Evolutionary conservation across 1,139 yeast genomes (phyloP).

Genomic region (Entelexis sorbosivorans): DNA sequence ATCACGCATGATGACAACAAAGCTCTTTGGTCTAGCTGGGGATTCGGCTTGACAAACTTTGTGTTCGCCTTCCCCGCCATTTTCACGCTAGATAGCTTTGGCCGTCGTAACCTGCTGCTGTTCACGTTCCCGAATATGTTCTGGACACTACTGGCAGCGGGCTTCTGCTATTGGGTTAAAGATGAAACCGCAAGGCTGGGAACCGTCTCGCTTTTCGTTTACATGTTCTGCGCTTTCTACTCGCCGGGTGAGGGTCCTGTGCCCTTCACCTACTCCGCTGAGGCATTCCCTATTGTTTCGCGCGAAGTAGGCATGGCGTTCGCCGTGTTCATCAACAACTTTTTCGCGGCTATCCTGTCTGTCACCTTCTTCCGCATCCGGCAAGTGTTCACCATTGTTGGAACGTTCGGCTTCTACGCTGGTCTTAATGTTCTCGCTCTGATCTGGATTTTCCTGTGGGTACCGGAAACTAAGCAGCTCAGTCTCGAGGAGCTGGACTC

Average conservation of each 20-base stretch:
- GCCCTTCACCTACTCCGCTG: conserved; percentile 84
- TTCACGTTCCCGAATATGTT: conserved; percentile 63
- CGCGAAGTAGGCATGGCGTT: conserved; percentile 78
- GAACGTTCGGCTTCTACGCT: conserved; percentile 82
- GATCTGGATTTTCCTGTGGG: conserved; percentile 34
- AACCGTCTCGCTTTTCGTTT: conserved; percentile 53
- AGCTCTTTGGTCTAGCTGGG: conserved; percentile 69
- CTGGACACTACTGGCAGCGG: conserved; percentile 54
- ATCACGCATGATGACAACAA: conserved; percentile 50
- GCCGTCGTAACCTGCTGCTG: conserved; percentile 59
- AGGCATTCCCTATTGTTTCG: conserved; percentile 70
- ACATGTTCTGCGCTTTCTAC: conserved; percentile 58
- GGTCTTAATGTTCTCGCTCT: conserved; percentile 73
- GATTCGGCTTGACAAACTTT: conserved; percentile 72
- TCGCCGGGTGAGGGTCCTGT: conserved; percentile 85
- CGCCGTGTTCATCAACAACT: conserved; percentile 82
- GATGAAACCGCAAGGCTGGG: conserved; percentile 8
- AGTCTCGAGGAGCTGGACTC: conserved; percentile 41
- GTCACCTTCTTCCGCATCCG: conserved; percentile 70
- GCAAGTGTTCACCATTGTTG: conserved; percentile 57
- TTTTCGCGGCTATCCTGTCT: conserved; percentile 43
- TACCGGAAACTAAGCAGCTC: conserved; percentile 35
- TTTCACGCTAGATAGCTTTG: conserved; percentile 65
- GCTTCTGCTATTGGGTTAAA: conserved; percentile 8
- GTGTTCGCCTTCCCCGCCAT: conserved; percentile 74